Evolutionary conservation across 805 yeast species (phyloP), one percentile per base, ranked within the genome.

Genomic region (Cephaloascus fragrans): DNA sequence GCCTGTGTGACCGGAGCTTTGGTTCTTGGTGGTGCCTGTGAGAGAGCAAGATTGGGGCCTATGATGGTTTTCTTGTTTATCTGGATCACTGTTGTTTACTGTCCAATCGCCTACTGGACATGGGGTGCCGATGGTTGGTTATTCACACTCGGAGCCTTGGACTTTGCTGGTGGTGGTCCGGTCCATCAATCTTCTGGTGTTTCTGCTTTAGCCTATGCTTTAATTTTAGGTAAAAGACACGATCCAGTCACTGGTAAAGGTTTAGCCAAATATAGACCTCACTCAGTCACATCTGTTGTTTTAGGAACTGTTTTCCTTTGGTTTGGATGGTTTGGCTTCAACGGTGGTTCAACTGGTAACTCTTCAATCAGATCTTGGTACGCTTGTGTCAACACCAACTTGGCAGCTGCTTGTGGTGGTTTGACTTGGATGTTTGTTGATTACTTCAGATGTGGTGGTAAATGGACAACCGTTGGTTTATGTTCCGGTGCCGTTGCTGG

Each of bases 81-180:
- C 12, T 68, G 68, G 65, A 53, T 60, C 26, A 55, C 69, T 8
- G 63, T 67, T n/a, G 63, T 65, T 36, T 69, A 69, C 46, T 64
- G 69, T 41, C 72, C 72, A 9, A 47, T 60, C 31, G 72, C 73
- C 3, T 68, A 57, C 48, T 59, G 71, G 55, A 69, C 68, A n/a
- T 69, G 74, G 74, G 62, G 61, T 19, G 51, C 49, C 4, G 64
- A 62, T 41, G 74, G 74, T 14, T 69, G 71, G 69, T 53, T 69
- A 35, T 59, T 50, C 38, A 58, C 53, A 19, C 51, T 69, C 35
- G 74, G 73, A 4, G 65, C 63, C 3, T 56, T 68, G 39, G 74
- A 69, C 46, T 69, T 68, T 49, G 72, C 73, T 5, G 74, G 73
- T 32, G 74, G 74, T 29, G 72, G 72, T 20, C 73, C 73, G 1